Percentiles rank a stretch among this genome's conserved stretches.
Conservation (phyloP, 208 protist genomes). For the Acanthamoeba royreba region DNA sequence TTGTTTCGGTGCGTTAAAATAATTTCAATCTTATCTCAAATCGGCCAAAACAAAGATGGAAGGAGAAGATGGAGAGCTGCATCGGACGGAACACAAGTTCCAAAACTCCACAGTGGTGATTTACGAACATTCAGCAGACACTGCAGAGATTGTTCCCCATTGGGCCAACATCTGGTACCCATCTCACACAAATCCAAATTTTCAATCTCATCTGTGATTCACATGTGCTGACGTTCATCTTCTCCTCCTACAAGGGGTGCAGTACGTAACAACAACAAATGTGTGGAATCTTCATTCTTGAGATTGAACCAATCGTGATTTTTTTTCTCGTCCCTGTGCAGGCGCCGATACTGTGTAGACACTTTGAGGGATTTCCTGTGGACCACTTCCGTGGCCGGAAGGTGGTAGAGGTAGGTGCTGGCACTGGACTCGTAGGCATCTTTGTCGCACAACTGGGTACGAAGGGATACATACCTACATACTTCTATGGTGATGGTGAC, state of each 20-base stretch:
- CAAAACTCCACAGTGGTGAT: background rate
- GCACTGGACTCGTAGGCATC: background rate
- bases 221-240: background rate
- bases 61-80: background rate
- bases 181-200: background rate
- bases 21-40: too few relatives aligned
- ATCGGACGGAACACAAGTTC: background rate
- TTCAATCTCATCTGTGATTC: background rate
- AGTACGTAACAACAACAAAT: background rate
- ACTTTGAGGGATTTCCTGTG: background rate
- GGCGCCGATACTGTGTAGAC: background rate
- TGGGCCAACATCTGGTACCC: slow-evolving; percentile 4
- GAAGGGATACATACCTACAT: background rate
- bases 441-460: background rate
- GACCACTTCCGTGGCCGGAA: background rate
- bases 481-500: background rate
- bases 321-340: too few relatives aligned
- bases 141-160: background rate
- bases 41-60: background rate
- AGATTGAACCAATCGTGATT: background rate
- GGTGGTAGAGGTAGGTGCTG: background rate
- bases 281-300: background rate
- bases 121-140: background rate
- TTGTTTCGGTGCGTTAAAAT: too few relatives aligned
- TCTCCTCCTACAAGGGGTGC: background rate